Base-by-base conservation (phyloP, 345 rosid species). In the Capsella bursapastoris region DNA sequence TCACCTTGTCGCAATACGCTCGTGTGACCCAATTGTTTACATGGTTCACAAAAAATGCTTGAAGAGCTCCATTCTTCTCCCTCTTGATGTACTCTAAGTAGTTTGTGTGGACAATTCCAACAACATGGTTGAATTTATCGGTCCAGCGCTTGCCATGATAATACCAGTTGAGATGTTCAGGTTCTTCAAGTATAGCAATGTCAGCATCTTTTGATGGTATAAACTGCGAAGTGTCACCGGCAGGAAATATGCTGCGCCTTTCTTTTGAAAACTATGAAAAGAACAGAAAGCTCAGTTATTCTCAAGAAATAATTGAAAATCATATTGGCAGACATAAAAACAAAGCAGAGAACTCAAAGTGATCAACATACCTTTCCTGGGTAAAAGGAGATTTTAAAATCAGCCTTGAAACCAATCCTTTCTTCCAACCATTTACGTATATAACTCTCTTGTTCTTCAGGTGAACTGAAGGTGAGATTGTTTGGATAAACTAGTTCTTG, bases 81-180 rank as follows among this genome's bases (percentile, higher is more conserved):
- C 99, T 88, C 82, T 95, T 95, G 75, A 95, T 95, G 82, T 95
- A 95, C 71, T 95, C 99, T 78, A 95, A 85, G 85, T 95, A 95
- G 84, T 92, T 95, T 61, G 99, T 95, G 86, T 95, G 99, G 49
- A 95, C 97, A 74, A 95, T 72, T 66, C 99, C 99, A 57, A 95
- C 94, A 52, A 95, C 97, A 80, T 95, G 93, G 78, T 92, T 92
- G 84, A 92, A 95, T 76, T 95, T 95, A 75, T 88, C 90, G 5
- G 99, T 92, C 97, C 99, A 95, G 38, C 97, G 97, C 81, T 80
- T 92, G 45, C 99, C 97, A 59, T 95, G 99, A 75, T 95, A 86
- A 61, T 95, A 95, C 99, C 99, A 95, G 80, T 92, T 95, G 76
- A 95, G 84, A 67, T 95, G 97, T 78, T 95, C 97, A 52, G 97